These are phyloP conservation scores for Penicillium coprophilum DNA, from an alignment of 495 filamentous ascomycete genomes.

Conservation along the genomic window DNA sequence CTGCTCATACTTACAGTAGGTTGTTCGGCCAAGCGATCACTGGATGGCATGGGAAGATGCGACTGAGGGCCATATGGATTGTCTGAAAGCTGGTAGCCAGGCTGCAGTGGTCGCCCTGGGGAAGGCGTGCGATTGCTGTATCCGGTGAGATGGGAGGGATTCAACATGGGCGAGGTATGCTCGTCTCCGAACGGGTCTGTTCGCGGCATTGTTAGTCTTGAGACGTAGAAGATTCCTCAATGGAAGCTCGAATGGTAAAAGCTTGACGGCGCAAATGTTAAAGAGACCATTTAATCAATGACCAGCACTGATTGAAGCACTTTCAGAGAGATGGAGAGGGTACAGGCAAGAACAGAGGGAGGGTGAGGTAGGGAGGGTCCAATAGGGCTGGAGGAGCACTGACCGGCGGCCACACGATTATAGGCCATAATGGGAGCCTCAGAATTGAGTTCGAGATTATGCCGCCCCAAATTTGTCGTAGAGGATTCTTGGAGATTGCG, in stretches of 20 bases:
- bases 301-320: constrained; percentile 19
- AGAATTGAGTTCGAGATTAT: constrained; percentile 25
- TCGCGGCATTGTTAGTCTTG: constrained; percentile 20
- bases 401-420: constrained; percentile 70
- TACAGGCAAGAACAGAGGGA: constrained; percentile 18
- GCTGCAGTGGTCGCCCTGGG: constrained; percentile 56
- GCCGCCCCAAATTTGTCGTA: constrained; percentile 26
- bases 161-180: constrained; percentile 54
- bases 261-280: neutral
- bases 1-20: constrained; percentile 59
- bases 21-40: constrained; percentile 67
- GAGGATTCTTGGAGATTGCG: constrained; percentile 34
- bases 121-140: constrained; percentile 48
- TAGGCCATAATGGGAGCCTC: constrained; percentile 51
- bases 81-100: constrained; percentile 70
- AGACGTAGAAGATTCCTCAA: constrained; percentile 5
- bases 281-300: constrained; percentile 21
- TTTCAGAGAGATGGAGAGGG: constrained; percentile 18
- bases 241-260: constrained; percentile 9
- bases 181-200: constrained; percentile 57
- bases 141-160: constrained; percentile 52
- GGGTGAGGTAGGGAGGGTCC: constrained; percentile 8
- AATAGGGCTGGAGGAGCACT: constrained; percentile 38
- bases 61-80: constrained; percentile 53
- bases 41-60: constrained; percentile 69